Evolutionary conservation across 2,329 filamentous ascomycete genomes (phyloP).

Genomic region (Seiridium unicorne): DNA sequence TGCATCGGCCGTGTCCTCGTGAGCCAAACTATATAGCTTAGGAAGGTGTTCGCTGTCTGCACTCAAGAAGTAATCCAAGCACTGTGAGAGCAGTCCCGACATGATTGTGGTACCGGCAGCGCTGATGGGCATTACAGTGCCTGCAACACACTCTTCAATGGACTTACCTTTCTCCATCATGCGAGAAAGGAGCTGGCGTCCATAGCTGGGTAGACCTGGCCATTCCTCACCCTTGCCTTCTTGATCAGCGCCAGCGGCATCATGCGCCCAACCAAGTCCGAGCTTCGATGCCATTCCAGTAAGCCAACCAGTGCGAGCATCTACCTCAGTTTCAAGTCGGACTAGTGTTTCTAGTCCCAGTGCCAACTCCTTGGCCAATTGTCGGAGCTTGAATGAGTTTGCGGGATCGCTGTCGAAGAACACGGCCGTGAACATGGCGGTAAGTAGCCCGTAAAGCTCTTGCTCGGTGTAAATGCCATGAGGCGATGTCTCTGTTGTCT

Average conservation of each 20-base stretch:
- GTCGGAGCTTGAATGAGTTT: slow-evolving; percentile 55
- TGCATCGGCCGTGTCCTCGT: slow-evolving; percentile 45
- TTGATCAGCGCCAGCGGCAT: neutral
- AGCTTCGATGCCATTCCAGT: slow-evolving; percentile 36
- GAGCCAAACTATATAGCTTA: slow-evolving; percentile 50
- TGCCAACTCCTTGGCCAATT: slow-evolving; percentile 46
- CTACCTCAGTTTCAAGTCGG: slow-evolving; percentile 48
- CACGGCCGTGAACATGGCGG: slow-evolving; percentile 55
- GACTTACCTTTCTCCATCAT: slow-evolving; percentile 52
- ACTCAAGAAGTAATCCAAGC: slow-evolving; percentile 59
- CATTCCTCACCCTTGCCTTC: slow-evolving; percentile 44
- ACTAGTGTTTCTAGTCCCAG: slow-evolving; percentile 51
- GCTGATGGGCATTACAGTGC: slow-evolving; percentile 55
- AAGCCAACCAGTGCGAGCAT: slow-evolving; percentile 44
- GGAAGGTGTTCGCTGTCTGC: slow-evolving; percentile 47
- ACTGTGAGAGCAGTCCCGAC: slow-evolving; percentile 55
- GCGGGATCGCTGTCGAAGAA: slow-evolving; percentile 56
- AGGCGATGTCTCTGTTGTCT: slow-evolving; percentile 45
- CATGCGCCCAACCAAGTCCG: slow-evolving; percentile 5
- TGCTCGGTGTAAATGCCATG: slow-evolving; percentile 54
- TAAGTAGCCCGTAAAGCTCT: slow-evolving; percentile 55
- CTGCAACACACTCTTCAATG: slow-evolving; percentile 54
- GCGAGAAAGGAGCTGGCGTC: slow-evolving; percentile 53
- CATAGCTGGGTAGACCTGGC: slow-evolving; percentile 53
- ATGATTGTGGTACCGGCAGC: slow-evolving; percentile 58